These are phyloP conservation scores for Trametes polyzona DNA, from an alignment of 1,284 basidiomycete genomes.

Conservation along the genomic window DNA sequence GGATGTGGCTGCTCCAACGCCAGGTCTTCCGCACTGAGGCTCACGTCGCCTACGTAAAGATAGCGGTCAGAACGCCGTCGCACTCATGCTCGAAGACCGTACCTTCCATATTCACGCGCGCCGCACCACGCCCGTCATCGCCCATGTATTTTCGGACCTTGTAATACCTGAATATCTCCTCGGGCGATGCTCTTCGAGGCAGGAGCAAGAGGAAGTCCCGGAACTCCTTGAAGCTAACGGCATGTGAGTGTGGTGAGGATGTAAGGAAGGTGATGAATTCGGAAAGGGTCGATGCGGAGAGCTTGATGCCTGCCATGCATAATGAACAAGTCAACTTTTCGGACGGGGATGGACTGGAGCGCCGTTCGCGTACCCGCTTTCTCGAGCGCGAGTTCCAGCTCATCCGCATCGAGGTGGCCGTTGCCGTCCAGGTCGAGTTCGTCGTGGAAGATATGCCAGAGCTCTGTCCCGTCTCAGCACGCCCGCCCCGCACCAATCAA, in stretches of 20 bases:
- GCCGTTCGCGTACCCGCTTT: slow-evolving; percentile 81
- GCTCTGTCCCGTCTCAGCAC: slow-evolving; percentile 52
- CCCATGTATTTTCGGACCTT: slow-evolving; percentile 76
- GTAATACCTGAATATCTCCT: slow-evolving; percentile 89
- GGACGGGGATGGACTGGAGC: slow-evolving; percentile 7
- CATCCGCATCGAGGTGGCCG: slow-evolving; percentile 75
- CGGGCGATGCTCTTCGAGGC: slow-evolving; percentile 78
- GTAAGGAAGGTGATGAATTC: slow-evolving; percentile 86
- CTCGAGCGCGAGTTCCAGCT: slow-evolving; percentile 70
- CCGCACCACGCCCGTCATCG: slow-evolving; percentile 77
- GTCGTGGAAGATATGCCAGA: slow-evolving; percentile 90
- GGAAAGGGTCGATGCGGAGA: slow-evolving; percentile 65
- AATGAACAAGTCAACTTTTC: slow-evolving; percentile 6
- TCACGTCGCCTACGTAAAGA: slow-evolving; percentile 66
- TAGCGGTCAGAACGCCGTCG: slow-evolving; percentile 15
- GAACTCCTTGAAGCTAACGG: slow-evolving; percentile 87
- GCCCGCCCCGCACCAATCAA: slow-evolving; percentile 1
- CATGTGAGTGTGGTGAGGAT: slow-evolving; percentile 63
- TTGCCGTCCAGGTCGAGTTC: slow-evolving; percentile 88
- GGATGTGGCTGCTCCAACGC: slow-evolving; percentile 20
- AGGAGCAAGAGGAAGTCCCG: slow-evolving; percentile 88
- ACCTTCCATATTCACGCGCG: slow-evolving; percentile 89
- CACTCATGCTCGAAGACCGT: slow-evolving; percentile 29
- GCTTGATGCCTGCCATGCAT: slow-evolving; percentile 63
- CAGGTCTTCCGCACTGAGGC: slow-evolving; percentile 70